Conservation (phyloP, 257 asterid species). For the Primulina eburnea region DNA sequence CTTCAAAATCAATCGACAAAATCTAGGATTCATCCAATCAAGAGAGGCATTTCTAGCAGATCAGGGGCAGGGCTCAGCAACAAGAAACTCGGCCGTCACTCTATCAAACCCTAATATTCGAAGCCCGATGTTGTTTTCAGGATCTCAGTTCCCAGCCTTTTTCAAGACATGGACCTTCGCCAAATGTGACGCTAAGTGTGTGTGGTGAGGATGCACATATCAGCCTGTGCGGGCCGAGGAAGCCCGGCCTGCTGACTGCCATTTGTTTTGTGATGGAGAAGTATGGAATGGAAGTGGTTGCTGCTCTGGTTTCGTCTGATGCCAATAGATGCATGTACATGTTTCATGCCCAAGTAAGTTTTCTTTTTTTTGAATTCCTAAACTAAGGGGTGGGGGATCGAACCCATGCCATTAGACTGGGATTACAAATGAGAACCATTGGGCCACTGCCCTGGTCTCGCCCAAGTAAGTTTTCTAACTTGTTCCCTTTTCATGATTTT, state of each 20-base stretch:
- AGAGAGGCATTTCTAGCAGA: constrained; percentile 52
- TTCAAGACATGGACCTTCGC: constrained; percentile 61
- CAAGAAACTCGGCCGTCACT: constrained; percentile 19
- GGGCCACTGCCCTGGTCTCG: too few species aligned
- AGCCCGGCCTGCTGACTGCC: constrained; percentile 21
- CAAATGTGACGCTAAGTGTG: constrained; percentile 43
- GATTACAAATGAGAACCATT: too few species aligned
- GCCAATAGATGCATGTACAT: constrained; percentile 37
- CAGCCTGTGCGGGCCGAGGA: constrained; percentile 37
- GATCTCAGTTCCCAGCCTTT: constrained; percentile 27
- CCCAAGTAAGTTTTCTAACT: too few species aligned
- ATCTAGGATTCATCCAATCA: constrained; percentile 23
- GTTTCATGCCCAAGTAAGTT: too few species aligned
- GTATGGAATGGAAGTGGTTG: constrained; percentile 45
- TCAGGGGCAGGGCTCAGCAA: constrained; percentile 30
- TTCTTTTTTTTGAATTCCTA: too few species aligned
- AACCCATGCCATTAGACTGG: too few species aligned
- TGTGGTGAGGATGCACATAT: constrained; percentile 61
- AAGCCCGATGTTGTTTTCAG: constrained; percentile 2
- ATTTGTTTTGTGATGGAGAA: constrained; percentile 52
- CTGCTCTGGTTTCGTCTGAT: constrained; percentile 46
- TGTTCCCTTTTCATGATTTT: too few species aligned
- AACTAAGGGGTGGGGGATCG: too few species aligned
- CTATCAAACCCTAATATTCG: constrained; percentile 9
- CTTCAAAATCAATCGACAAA: constrained; percentile 19